phyloP scores from a whole-genome alignment of 768 basidiomycete genomes.

The Pleurotus pulmonarius region DNA sequence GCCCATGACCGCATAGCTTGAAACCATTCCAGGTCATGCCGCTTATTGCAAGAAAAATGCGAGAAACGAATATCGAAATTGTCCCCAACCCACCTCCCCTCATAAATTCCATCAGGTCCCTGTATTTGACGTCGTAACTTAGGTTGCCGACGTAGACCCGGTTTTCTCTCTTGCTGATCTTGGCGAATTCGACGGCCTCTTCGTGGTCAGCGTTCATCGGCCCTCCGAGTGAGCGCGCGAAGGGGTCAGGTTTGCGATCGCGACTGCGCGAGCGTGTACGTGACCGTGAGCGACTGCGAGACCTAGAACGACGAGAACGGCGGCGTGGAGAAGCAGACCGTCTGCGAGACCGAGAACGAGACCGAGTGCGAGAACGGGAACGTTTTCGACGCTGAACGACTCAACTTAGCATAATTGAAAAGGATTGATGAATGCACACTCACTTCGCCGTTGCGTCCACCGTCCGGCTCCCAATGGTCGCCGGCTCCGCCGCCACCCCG shows the following conservation, averaged over 20 bases:
- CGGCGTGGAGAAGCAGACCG: slow-evolving; percentile 65
- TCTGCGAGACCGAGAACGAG: slow-evolving; percentile 67
- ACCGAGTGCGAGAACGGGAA: slow-evolving; percentile 65
- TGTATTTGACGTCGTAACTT: slow-evolving; percentile 97
- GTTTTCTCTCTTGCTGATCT: slow-evolving; percentile 96
- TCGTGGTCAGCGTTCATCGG: slow-evolving; percentile 90
- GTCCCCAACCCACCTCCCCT: slow-evolving; percentile 97
- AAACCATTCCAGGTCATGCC: slow-evolving; percentile 20
- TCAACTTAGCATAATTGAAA: slow-evolving; percentile 3
- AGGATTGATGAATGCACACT: slow-evolving; percentile 21
- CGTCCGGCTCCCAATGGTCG: slow-evolving; percentile 87
- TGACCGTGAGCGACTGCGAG: slow-evolving; percentile 46
- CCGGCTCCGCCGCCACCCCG: slow-evolving; percentile 39
- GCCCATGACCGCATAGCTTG: slow-evolving; percentile 14
- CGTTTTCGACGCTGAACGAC: slow-evolving; percentile 58
- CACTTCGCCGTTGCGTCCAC: slow-evolving; percentile 71
- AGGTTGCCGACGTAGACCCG: slow-evolving; percentile 98
- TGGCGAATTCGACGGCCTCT: slow-evolving; percentile 93
- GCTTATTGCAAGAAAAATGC: slow-evolving; percentile 33
- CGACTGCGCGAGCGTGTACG: slow-evolving; percentile 67
- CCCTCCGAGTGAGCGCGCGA: slow-evolving; percentile 78
- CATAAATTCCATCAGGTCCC: slow-evolving; percentile 99
- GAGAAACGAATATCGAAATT: slow-evolving; percentile 56
- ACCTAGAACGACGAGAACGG: slow-evolving; percentile 50
- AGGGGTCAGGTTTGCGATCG: slow-evolving; percentile 61